phyloP scores from a whole-genome alignment of 2,329 filamentous ascomycete genomes.

The Aspergillus latus region DNA sequence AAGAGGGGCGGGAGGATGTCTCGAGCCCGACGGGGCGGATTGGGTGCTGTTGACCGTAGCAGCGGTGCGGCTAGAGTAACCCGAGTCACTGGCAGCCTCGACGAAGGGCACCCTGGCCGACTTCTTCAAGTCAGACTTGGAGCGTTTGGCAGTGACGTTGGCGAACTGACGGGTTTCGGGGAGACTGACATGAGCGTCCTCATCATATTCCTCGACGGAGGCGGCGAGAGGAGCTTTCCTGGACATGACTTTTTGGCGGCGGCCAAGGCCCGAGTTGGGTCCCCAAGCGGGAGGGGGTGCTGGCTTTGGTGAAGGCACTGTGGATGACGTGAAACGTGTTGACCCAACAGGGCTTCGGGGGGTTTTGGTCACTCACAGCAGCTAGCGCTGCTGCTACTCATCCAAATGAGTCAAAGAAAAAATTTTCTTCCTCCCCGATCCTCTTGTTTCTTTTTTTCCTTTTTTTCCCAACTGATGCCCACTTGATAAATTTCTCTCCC shows the following conservation, averaged over 20 bases:
- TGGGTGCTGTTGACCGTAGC: slow-evolving; percentile 54
- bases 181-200: slow-evolving; percentile 43
- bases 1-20: slow-evolving; percentile 35
- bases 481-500: slow-evolving; percentile 5
- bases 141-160: slow-evolving; percentile 53
- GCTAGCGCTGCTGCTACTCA: slow-evolving; percentile 23
- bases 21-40: slow-evolving; percentile 49
- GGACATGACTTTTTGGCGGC: slow-evolving; percentile 38
- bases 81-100: slow-evolving; percentile 60
- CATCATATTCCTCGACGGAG: slow-evolving; percentile 51
- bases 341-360: slow-evolving; percentile 26
- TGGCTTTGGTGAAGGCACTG: slow-evolving; percentile 23
- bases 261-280: slow-evolving; percentile 30
- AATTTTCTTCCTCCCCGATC: slow-evolving; percentile 11
- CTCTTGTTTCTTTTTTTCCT: slow-evolving; percentile 2
- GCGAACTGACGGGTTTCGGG: slow-evolving; percentile 51
- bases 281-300: slow-evolving; percentile 27
- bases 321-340: slow-evolving; percentile 32
- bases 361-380: slow-evolving; percentile 23
- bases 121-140: slow-evolving; percentile 43
- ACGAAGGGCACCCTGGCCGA: slow-evolving; percentile 36
- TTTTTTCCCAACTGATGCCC: slow-evolving; percentile 7
- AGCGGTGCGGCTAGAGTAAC: slow-evolving; percentile 61
- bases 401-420: slow-evolving; percentile 24
- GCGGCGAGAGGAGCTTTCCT: slow-evolving; percentile 43